These are phyloP conservation scores for Gymnopus androsaceus DNA, from an alignment of 1,284 basidiomycete species.

Conservation along the genomic window DNA sequence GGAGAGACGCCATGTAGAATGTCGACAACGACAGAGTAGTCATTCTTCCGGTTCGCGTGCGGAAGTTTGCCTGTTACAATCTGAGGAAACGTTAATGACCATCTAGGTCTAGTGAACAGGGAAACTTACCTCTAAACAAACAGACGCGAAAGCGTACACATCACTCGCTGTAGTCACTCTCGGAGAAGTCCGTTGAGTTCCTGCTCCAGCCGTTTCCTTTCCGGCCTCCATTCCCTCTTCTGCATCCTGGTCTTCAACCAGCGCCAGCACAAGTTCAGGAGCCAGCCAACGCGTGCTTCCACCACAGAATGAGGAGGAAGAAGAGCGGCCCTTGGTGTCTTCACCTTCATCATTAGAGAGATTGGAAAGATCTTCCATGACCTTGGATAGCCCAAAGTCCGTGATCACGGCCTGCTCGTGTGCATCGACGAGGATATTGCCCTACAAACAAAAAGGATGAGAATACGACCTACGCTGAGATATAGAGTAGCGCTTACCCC, in stretches of 20 bases:
- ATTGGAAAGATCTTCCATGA: conserved; percentile 51
- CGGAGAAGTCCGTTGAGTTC: conserved; percentile 27
- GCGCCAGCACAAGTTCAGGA: conserved; percentile 52
- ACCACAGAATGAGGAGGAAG: conserved; percentile 46
- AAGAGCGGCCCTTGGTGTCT: background rate
- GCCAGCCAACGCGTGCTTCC: conserved; percentile 58
- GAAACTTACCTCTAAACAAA: conserved; percentile 60
- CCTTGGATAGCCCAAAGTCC: conserved; percentile 60
- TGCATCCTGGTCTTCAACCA: conserved; percentile 44
- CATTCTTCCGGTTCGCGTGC: conserved; percentile 51
- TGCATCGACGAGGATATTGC: conserved; percentile 56
- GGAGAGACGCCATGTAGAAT: conserved; percentile 53
- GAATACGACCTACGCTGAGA: background rate
- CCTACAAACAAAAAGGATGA: conserved; percentile 30
- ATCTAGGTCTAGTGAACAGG: no score
- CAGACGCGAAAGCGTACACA: conserved; percentile 57
- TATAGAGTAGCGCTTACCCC: conserved; percentile 37
- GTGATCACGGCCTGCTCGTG: conserved; percentile 53
- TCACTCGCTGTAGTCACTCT: conserved; percentile 52
- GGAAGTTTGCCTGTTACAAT: conserved; percentile 52
- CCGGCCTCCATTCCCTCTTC: background rate
- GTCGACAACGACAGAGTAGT: conserved; percentile 55
- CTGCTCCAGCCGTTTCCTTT: conserved; percentile 10
- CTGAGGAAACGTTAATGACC: conserved; percentile 27
- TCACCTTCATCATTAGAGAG: conserved; percentile 21